A percentile compares a stretch with the other conserved stretches of the same genome.
Evolutionary conservation across 768 basidiomycete species (phyloP).

Genomic region (Hygrocybe punicea): DNA sequence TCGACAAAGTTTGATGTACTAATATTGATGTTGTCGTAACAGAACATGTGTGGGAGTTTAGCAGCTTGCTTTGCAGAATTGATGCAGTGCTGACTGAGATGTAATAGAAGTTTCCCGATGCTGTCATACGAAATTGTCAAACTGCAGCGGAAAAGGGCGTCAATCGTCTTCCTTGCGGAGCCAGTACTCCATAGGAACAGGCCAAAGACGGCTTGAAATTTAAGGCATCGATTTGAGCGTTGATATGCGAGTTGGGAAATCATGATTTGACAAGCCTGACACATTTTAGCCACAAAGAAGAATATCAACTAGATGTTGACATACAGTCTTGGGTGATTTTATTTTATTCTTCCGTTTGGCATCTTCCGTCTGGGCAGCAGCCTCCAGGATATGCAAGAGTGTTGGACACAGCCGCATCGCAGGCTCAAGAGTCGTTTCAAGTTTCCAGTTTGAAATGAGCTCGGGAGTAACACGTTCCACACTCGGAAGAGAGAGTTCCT

Average conservation of each 20-base stretch:
- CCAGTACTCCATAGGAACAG: neutral
- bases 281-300: neutral
- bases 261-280: neutral
- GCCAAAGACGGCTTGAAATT: neutral
- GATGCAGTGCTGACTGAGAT: neutral
- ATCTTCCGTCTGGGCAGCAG: too few species aligned
- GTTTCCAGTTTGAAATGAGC: too few species aligned
- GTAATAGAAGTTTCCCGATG: slow-evolving; percentile 6
- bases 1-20: slow-evolving; percentile 32
- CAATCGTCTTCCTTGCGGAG: neutral
- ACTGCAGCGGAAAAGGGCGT: neutral
- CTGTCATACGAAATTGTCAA: slow-evolving; percentile 11
- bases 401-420: too few species aligned
- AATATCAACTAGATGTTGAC: too few species aligned
- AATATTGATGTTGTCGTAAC: slow-evolving; percentile 27
- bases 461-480: too few species aligned
- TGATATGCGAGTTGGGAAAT: neutral
- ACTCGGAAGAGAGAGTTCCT: too few species aligned
- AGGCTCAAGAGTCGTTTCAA: too few species aligned
- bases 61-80: neutral
- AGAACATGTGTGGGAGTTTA: neutral
- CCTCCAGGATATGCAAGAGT: too few species aligned
- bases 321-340: too few species aligned
- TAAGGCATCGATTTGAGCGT: neutral
- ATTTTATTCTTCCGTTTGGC: too few species aligned